Percentiles rank a stretch among this genome's conserved stretches.
Conservation (phyloP, 1,284 basidiomycete species). For the Tilletia indica region DNA sequence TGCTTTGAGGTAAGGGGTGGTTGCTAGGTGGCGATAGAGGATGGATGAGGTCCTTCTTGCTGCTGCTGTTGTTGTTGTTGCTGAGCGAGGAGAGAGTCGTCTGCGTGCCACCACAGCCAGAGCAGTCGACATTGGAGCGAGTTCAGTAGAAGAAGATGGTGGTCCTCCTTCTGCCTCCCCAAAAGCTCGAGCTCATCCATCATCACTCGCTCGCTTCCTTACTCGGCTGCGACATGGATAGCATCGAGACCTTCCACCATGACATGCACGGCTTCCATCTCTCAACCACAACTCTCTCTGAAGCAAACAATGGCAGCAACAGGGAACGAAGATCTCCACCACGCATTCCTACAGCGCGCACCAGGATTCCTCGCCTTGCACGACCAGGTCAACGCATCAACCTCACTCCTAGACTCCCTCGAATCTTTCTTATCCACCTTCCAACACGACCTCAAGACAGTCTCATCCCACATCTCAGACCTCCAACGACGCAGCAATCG, state of each 20-base stretch:
- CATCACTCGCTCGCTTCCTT: not conserved
- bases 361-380: conserved; percentile 31
- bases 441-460: conserved; percentile 84
- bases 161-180: not conserved
- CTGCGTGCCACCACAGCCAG: no score
- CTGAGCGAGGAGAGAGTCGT: no score
- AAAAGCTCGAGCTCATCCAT: no score
- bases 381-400: conserved; percentile 71
- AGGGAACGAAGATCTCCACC: not conserved
- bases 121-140: not conserved
- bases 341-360: conserved; percentile 21
- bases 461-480: conserved; percentile 91
- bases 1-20: no score
- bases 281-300: not conserved
- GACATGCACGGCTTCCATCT: not conserved
- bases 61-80: no score
- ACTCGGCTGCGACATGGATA: not conserved
- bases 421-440: conserved; percentile 90
- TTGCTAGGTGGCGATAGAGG: no score
- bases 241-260: not conserved
- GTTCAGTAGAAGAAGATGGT: not conserved
- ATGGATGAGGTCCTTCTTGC: no score
- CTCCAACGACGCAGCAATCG: conserved; percentile 83
- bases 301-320: not conserved
- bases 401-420: conserved; percentile 68